Base-by-base conservation (phyloP, 306 rosid species). In the Trifolium dubium region DNA sequence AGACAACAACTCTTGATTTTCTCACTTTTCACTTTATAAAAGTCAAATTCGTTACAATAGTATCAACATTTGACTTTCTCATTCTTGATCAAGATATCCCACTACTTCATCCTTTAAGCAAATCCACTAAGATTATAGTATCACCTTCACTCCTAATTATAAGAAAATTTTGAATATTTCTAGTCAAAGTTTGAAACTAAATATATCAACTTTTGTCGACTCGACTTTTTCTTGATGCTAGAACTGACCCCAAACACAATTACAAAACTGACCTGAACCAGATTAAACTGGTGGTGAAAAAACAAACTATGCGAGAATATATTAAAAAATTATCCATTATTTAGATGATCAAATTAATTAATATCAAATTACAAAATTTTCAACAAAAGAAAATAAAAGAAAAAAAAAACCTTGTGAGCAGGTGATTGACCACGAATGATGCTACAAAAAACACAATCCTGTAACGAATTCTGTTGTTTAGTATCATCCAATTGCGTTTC, bases 381-480 rank as follows among this genome's bases (percentile, higher is more conserved):
- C 23, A 23, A 23, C 23, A 23, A 23, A 23, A 23, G 1, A 23
- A 63, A 40, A 10, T 0, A 3, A 28, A 30, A n/a, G 50, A 3
- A 46, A 7, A 40, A 28, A 12, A 5, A 17, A 47, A 85, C 98
- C 91, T 90, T 92, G 32, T 81, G 68, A 81, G 98, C 86, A 9
- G 89, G 94, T 43, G 85, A 78, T 69, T 86, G 84, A 3, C 94
- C 96, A 44, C 82, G 85, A 28, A 91, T 59, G 60, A 93, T 91
- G 79, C 79, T 88, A 70, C 98, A 93, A 85, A 93, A 91, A 83
- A 93, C 83, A 77, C 98, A 93, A 69, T 74, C 89, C 35, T 46
- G 76, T 23, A 23, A 23, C 23, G 23, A 23, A 23, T 23, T 23
- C 23, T 23, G 23, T 23, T 23, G 0, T 23, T 23, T 23, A 23